Conservation (phyloP, 257 asterid genomes). For the Lantana camara region DNA sequence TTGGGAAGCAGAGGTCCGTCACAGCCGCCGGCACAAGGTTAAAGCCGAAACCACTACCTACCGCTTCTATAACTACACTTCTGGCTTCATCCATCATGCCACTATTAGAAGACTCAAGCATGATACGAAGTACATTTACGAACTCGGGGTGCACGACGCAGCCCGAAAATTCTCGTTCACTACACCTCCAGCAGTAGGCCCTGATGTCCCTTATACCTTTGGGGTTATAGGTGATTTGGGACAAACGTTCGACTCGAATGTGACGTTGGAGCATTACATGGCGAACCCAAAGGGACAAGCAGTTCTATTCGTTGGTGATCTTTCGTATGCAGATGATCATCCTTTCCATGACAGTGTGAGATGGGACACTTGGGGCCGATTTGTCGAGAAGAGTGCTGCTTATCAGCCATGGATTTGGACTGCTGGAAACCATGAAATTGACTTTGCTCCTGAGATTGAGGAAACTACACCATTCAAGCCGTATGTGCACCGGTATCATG, state of each 20-base stretch:
- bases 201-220: constrained; percentile 57
- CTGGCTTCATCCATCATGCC: constrained; percentile 56
- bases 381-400: constrained; percentile 48
- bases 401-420: constrained; percentile 60
- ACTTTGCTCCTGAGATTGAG: constrained; percentile 51
- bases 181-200: constrained; percentile 57
- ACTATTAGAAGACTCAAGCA: constrained; percentile 41
- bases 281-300: constrained; percentile 47
- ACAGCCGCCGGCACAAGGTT: constrained; percentile 26
- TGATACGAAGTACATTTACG: constrained; percentile 43
- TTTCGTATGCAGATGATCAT: constrained; percentile 52
- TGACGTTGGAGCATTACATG: constrained; percentile 45
- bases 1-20: constrained; percentile 42
- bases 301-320: constrained; percentile 46
- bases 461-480: constrained; percentile 48
- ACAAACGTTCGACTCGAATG: constrained; percentile 50
- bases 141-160: constrained; percentile 41
- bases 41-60: constrained; percentile 36
- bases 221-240: constrained; percentile 70
- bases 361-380: constrained; percentile 56
- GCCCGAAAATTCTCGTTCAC: constrained; percentile 44
- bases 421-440: constrained; percentile 53
- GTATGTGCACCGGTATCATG: constrained; percentile 42
- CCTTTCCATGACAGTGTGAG: constrained; percentile 42
- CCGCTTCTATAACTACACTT: constrained; percentile 46